phyloP scores from a whole-genome alignment of 2,329 filamentous ascomycete genomes.

The Botryosphaeria agaves region DNA sequence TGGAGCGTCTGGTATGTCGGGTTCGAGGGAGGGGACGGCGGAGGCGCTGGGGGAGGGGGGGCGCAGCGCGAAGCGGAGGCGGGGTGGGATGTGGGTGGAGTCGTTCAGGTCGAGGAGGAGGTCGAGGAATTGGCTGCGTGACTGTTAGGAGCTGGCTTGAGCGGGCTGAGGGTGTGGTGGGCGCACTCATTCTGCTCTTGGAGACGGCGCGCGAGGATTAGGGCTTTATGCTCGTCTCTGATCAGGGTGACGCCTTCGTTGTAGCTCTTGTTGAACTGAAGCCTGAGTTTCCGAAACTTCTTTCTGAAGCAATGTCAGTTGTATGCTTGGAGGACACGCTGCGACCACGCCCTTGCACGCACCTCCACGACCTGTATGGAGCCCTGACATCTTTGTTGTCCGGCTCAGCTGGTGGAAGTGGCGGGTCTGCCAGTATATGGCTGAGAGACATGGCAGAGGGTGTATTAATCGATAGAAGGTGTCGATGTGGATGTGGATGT shows the following conservation, averaged over 20 bases:
- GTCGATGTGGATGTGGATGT: too few relatives aligned
- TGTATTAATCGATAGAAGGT: background rate
- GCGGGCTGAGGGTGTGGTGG: background rate
- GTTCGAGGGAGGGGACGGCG: constrained; percentile 9
- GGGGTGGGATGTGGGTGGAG: constrained; percentile 55
- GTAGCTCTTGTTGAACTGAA: constrained; percentile 61
- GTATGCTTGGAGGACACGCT: too few relatives aligned
- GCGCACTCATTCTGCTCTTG: constrained; percentile 84
- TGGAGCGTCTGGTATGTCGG: constrained; percentile 10
- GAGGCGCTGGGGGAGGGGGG: constrained; percentile 16
- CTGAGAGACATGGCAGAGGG: background rate
- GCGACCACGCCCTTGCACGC: too few relatives aligned
- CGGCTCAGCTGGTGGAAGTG: background rate
- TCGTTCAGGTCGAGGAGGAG: constrained; percentile 81
- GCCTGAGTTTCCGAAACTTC: constrained; percentile 87
- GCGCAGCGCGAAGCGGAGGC: constrained; percentile 56
- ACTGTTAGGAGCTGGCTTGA: constrained; percentile 1
- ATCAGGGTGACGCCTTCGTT: constrained; percentile 69
- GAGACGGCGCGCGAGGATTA: constrained; percentile 64
- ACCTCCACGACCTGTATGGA: background rate
- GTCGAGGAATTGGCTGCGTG: constrained; percentile 64
- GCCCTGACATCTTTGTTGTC: background rate
- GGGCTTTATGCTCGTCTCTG: constrained; percentile 62
- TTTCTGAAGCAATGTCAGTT: constrained; percentile 37
- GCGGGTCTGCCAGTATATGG: background rate